These are phyloP conservation scores for Solanum medicagineum DNA, from an alignment of 257 asterid species.

Conservation along the genomic window DNA sequence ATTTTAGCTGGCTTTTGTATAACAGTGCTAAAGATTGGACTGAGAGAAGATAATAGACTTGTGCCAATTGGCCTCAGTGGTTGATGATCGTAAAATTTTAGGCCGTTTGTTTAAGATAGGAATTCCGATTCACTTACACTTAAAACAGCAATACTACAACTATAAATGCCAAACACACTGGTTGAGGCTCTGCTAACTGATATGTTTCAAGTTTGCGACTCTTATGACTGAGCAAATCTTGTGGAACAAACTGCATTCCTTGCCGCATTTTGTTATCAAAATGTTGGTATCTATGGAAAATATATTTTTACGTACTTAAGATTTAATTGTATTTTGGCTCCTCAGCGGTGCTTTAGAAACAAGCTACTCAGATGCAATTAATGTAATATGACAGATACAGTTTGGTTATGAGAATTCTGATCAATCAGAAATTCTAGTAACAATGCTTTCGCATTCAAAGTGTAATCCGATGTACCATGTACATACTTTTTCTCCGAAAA, in stretches of 20 bases:
- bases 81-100: background rate
- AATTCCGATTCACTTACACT: background rate
- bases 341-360: background rate
- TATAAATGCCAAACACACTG: background rate
- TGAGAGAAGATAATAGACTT: background rate
- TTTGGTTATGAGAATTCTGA: background rate
- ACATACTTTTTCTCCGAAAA: background rate
- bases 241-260: background rate
- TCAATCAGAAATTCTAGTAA: background rate
- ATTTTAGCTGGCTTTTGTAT: background rate
- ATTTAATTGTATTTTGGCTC: background rate
- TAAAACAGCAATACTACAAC: background rate
- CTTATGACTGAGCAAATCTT: background rate
- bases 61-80: background rate
- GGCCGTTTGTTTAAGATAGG: background rate
- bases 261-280: background rate
- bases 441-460: background rate
- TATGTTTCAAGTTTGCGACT: background rate
- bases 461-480: background rate
- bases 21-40: background rate
- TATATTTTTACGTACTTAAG: background rate
- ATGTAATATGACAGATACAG: background rate
- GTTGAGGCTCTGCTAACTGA: background rate
- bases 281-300: background rate
- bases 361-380: background rate